Base-by-base conservation (phyloP, 495 filamentous ascomycete genomes). In the Baudoinia panamericana region DNA sequence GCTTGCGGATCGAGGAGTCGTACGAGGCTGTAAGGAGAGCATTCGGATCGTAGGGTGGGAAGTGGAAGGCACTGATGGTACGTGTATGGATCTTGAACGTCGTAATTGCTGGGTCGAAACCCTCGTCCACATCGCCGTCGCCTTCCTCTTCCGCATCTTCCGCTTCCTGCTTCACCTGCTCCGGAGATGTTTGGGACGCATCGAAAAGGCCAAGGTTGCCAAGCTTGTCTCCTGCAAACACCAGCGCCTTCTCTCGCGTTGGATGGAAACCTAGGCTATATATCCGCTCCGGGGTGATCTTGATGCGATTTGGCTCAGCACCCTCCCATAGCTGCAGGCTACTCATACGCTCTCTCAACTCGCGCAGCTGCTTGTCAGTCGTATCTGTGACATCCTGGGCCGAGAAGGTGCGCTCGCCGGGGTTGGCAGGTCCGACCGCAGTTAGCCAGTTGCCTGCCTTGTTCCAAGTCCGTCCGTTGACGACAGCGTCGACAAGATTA, bases 181-280 rank as follows among this genome's bases (percentile, higher is more conserved):
- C 66, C 54, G 19, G 62, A 43, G 18, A 65, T 17, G 73, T 70
- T 48, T 93, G 84, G 0, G 85, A 90, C 1, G 76, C 84, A 53
- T 96, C 86, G 34, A 94, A 82, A n/a, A 97, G 72, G 5, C 92
- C 92, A 22, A 97, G 69, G 39, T 86, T 84, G 17, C 90, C 90
- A 57, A 92, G 71, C 57, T 97, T 96, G 56, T 97, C 90, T 33
- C 86, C 85, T 1, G 88, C 92, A 51, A 96, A 93, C n/a, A 97
- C 71, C 4, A 96, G 66, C 0, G 84, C 75, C 50, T 96, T 96
- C 8, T 83, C 73, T 36, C 71, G 63, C 0, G 78, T 83, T 0
- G 92, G 90, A 52, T 97, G 90, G 47, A 97, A 92, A 8, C 77
- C 78, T 55, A 97, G 72, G 10, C 80, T 66, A 54, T 93, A 94